Percentiles rank a stretch among this genome's conserved stretches.
Evolutionary conservation across 139 green algal species (phyloP).

Genomic region (Chlorella ohadii): DNA sequence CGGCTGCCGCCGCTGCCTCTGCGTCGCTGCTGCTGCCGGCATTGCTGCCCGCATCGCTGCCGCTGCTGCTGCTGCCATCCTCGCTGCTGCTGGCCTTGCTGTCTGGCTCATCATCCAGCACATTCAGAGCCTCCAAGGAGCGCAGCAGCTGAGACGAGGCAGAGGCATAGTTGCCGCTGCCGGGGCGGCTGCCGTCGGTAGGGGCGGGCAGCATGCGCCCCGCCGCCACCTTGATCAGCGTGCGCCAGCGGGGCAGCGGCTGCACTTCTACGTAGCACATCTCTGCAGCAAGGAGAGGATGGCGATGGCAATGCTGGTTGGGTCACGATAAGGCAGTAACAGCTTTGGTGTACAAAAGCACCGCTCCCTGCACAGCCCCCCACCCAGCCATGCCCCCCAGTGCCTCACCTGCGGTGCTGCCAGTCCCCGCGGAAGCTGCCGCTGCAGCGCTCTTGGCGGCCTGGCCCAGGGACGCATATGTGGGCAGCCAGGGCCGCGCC

Average conservation of each 20-base stretch:
- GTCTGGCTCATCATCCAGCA: not conserved
- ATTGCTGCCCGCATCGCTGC: not conserved
- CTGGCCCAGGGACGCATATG: conserved; percentile 24
- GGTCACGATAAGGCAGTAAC: too few species aligned
- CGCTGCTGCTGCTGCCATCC: not conserved
- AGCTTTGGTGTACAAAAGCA: too few species aligned
- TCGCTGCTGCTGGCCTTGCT: not conserved
- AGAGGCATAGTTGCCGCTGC: not conserved
- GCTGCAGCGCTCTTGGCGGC: not conserved
- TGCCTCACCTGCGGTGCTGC: not conserved
- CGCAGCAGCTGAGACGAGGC: conserved; percentile 14
- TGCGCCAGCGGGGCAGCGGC: conserved; percentile 28
- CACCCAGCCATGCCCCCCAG: not conserved
- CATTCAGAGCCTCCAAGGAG: not conserved
- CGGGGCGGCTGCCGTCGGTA: not conserved
- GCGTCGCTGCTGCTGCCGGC: not conserved
- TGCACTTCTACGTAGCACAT: conserved; percentile 31
- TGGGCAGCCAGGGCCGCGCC: conserved; percentile 40
- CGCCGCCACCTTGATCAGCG: conserved; percentile 23
- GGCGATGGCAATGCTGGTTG: too few species aligned
- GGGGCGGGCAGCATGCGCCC: conserved; percentile 7
- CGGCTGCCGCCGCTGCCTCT: not conserved
- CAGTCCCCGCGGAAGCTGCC: not conserved
- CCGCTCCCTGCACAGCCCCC: too few species aligned
- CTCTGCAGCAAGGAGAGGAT: not conserved